These are phyloP conservation scores for Vanrija pseudolonga DNA, from an alignment of 1,284 basidiomycete species.

Conservation along the genomic window DNA sequence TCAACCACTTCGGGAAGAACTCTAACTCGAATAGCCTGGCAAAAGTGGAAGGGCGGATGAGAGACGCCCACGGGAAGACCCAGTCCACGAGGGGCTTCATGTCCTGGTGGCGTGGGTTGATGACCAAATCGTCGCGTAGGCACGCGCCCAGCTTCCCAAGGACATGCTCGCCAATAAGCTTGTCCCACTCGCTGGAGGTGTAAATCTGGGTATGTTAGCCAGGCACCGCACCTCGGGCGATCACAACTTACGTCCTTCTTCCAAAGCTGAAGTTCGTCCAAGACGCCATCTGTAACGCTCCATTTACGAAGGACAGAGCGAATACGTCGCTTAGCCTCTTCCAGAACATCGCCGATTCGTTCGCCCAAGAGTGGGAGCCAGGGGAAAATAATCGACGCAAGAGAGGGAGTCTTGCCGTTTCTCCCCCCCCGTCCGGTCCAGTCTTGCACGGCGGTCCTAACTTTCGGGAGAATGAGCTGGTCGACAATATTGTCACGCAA, in stretches of 20 bases:
- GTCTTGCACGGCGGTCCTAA: constrained; percentile 74
- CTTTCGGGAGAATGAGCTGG: constrained; percentile 89
- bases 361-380: constrained; percentile 87
- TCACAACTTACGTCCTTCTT: constrained; percentile 61
- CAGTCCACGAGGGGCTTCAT: constrained; percentile 69
- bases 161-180: constrained; percentile 80
- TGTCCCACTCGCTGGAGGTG: constrained; percentile 78
- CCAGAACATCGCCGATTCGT: constrained; percentile 71
- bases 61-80: constrained; percentile 70
- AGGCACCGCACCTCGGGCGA: neutral
- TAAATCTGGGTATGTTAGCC: constrained; percentile 58
- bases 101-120: constrained; percentile 86
- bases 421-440: constrained; percentile 60
- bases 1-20: constrained; percentile 95
- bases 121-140: constrained; percentile 73
- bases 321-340: constrained; percentile 79
- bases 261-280: constrained; percentile 71
- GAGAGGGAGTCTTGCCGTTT: constrained; percentile 45
- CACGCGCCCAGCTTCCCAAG: constrained; percentile 80
- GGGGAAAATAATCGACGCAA: constrained; percentile 85
- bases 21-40: constrained; percentile 77
- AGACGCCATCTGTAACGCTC: constrained; percentile 69
- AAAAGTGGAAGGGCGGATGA: constrained; percentile 72
- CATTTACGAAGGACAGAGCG: constrained; percentile 74
- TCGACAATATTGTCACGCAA: constrained; percentile 92